Evolutionary conservation across 768 basidiomycete genomes (phyloP).

Genomic region (Tulasnella calospora): DNA sequence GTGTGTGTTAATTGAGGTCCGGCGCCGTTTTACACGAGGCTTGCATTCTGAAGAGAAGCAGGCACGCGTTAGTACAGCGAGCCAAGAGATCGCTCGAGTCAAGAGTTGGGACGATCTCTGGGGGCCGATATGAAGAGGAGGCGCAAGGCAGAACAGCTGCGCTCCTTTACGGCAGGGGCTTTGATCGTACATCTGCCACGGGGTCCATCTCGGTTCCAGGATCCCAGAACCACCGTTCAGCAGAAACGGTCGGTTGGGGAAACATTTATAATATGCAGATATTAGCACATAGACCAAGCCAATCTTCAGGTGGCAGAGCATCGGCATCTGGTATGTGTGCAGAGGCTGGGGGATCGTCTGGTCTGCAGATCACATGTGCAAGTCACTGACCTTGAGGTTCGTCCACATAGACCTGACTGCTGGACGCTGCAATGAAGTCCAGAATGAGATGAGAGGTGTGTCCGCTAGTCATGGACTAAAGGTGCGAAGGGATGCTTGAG

Average conservation of each 20-base stretch:
- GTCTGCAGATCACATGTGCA: neutral
- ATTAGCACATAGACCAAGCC: neutral
- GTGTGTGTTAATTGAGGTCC: neutral
- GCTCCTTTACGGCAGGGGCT: neutral
- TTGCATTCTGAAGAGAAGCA: neutral
- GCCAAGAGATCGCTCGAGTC: neutral
- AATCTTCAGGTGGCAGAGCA: neutral
- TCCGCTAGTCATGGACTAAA: neutral
- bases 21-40: conserved; percentile 3
- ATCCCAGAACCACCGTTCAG: neutral
- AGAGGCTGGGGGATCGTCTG: neutral
- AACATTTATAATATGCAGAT: neutral
- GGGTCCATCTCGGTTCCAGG: neutral
- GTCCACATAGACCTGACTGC: neutral
- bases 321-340: neutral
- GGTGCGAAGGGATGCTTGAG: neutral
- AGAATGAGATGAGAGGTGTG: neutral
- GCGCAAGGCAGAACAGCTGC: neutral
- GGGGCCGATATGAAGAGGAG: neutral
- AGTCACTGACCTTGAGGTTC: neutral
- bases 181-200: neutral
- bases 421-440: neutral
- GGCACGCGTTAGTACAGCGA: neutral
- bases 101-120: neutral
- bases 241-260: neutral